Evolutionary conservation across 108 stramenopile species (phyloP), one percentile per base, ranked within the genome.

Genomic region (Nitzschia inconspicua): DNA sequence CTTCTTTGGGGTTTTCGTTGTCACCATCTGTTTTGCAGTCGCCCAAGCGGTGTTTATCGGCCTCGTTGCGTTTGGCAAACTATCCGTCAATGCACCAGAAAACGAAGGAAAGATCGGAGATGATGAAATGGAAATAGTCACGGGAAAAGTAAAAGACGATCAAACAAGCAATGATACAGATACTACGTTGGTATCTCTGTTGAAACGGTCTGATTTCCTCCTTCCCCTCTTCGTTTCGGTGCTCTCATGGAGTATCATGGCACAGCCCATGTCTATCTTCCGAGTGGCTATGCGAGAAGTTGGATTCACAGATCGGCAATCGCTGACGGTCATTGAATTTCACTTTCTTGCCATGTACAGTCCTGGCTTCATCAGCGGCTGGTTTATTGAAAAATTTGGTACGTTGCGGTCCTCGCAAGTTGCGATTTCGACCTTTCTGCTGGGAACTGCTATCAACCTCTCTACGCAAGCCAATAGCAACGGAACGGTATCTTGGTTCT

Each of bases 261-360:
- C 68, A 16, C 32, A 70, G 59, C 77, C 77, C 14, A 79, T 79
- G 77, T 35, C 41, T 16, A 50, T 79, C 25, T 46, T 79, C 13
- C 77, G 72, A 0, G 51, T 79, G n/a, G 61, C 68, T 26, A 79
- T 79, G 77, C 25, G 27, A 11, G 58, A 70, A 16, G 48, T 66
- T 13, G 72, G 77, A 7, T 79, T 46, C 40, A 43, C 68, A 0
- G 8, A 23, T 13, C 57, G 77, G 16, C 67, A 70, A 41, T 66
- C 65, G 1, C 64, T 79, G 28, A 65, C 64, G 5, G 63, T 66
- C 2, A 73, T 79, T 19, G 77, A 79, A 51, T 48, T 73, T 11
- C 77, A 79, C 39, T 79, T 79, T 42, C 29, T 73, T 4, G 29
- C 39, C 54, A 79, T 79, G 77, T 79, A 79, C 41, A 32, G 44